Base-by-base conservation (phyloP, 306 rosid genomes). In the Cucurbita pepo region DNA sequence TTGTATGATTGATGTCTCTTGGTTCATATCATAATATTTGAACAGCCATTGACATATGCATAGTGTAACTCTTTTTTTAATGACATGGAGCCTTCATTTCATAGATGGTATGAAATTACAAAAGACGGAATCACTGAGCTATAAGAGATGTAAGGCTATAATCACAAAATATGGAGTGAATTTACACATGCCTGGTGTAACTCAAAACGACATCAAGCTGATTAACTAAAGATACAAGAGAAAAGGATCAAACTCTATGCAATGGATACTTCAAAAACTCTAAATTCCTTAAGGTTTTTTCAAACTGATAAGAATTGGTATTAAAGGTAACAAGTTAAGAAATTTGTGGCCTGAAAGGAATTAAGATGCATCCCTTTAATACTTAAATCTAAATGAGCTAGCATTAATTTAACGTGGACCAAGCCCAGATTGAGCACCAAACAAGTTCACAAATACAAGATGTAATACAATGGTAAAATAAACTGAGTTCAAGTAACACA, bases 401-500 rank as follows among this genome's bases (percentile, higher is more conserved):
- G 55, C 38, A 66, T 21, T 43, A 66, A 66, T 11, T 21, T 21
- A 44, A 21, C 54, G 10, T 69, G 73, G 8, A 41, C 6, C 66
- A 59, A 47, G 45, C 56, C 47, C 47, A 30, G 25, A 57, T 45
- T 19, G 53, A 58, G 44, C 69, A 74, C 53, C 19, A 48, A 30
- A 69, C 4, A 74, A 43, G 76, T 43, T 73, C 43, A 41, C n/a
- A 71, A 44, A 48, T 74, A 45, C 57, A 74, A 34, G 38, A 56
- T 8, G 60, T 30, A 34, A 19, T 5, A 47, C 56, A 37, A 79
- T 41, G 76, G 71, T 16, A 21, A 44, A 76, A 34, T 16, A 54
- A 54, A 25, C 48, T 62, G 48, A 43, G 43, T 75, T 63, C 72
- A 59, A 50, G 63, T n/a, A 21, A 59, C 30, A 54, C 43, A 84